Percentiles rank a stretch among this genome's conserved stretches.
Conservation (phyloP, 352 stramenopile species). For the Pythium vanterpoolii region DNA sequence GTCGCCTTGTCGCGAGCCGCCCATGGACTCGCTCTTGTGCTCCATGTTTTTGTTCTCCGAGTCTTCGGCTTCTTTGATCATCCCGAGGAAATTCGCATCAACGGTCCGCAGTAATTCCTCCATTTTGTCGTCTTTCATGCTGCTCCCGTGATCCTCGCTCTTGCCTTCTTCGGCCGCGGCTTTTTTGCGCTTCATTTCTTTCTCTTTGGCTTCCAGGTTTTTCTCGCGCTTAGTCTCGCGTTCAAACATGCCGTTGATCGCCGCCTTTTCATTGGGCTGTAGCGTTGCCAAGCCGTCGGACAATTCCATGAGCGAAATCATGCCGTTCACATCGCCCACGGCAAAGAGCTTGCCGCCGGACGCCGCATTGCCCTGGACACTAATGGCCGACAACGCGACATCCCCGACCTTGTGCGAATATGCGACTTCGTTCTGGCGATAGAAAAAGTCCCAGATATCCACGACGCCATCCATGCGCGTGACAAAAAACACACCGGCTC, state of each 20-base stretch:
- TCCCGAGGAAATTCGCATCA: conserved; percentile 93
- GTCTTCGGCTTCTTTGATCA: conserved; percentile 96
- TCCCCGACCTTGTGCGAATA: conserved; percentile 97
- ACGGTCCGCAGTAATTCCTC: conserved; percentile 91
- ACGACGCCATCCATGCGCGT: conserved; percentile 96
- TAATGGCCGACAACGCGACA: conserved; percentile 88
- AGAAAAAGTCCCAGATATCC: conserved; percentile 98
- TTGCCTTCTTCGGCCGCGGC: conserved; percentile 81
- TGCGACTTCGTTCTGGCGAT: conserved; percentile 95
- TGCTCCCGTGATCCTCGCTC: conserved; percentile 51
- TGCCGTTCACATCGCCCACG: conserved; percentile 94
- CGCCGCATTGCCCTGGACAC: conserved; percentile 89
- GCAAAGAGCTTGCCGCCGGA: conserved; percentile 91
- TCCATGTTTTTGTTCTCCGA: conserved; percentile 89
- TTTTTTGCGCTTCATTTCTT: conserved; percentile 85
- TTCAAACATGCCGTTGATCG: conserved; percentile 96
- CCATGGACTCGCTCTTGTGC: conserved; percentile 53
- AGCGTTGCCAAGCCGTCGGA: conserved; percentile 90
- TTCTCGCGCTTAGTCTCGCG: conserved; percentile 96
- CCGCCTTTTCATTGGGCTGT: conserved; percentile 92
- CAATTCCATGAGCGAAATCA: conserved; percentile 95
- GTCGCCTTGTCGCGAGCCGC: conserved; percentile 28
- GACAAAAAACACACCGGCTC: conserved; percentile 96
- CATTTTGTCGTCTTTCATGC: conserved; percentile 91
- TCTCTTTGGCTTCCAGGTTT: conserved; percentile 90